Conservation (phyloP, 1,284 basidiomycete species). For the Uromyces viciae-fabae region DNA sequence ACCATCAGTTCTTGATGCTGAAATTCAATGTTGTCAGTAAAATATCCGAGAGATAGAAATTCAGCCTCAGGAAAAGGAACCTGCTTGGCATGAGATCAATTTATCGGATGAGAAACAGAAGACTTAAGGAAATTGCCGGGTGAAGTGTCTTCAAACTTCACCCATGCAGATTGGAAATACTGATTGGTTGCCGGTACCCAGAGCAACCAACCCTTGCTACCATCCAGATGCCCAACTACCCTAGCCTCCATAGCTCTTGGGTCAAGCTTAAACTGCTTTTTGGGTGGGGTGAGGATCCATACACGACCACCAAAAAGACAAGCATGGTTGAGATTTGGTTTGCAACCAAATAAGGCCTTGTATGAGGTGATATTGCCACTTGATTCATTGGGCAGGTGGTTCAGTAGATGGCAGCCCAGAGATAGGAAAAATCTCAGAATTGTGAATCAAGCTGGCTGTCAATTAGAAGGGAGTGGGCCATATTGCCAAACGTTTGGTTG, state of each 20-base stretch:
- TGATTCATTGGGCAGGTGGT: no score
- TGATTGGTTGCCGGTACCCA: background rate
- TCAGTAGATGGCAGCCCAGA: background rate
- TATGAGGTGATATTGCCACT: no score
- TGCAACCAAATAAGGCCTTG: no score
- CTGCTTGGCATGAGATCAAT: no score
- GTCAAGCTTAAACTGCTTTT: background rate
- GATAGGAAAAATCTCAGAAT: background rate
- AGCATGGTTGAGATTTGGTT: no score
- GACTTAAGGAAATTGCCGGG: no score
- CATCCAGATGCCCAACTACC: background rate
- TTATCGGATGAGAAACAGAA: no score
- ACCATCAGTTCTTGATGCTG: background rate
- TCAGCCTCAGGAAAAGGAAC: no score
- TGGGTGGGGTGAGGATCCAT: background rate
- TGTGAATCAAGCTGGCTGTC: background rate
- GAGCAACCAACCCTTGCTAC: background rate
- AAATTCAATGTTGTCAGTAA: background rate
- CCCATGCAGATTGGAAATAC: background rate
- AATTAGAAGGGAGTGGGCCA: background rate
- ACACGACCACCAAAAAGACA: background rate
- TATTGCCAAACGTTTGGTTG: background rate
- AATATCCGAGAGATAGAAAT: background rate
- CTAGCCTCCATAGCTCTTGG: background rate
- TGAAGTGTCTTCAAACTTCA: background rate